Evolutionary conservation across 306 rosid species (phyloP), one percentile per base, ranked within the genome.

Genomic region (Urtica urens): DNA sequence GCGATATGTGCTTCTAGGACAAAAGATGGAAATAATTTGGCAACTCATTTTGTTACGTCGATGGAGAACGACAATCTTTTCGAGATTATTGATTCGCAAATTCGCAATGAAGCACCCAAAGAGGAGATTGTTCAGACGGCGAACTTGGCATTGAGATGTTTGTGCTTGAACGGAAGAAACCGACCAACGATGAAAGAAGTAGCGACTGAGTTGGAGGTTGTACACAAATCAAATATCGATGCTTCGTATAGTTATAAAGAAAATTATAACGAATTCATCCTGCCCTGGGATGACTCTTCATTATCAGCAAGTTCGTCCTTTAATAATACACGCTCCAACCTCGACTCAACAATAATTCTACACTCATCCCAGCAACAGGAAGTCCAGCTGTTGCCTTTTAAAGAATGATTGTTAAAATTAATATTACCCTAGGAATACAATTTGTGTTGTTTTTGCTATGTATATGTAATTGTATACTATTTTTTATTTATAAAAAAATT

Each of bases 161-260:
- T 79, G 54, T 46, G 55, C 23, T 15, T 66, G 56, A 64, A 56
- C 6, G 78, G 87, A 12, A 69, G 23, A 53, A 66, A 46, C 2
- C 64, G 80, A 10, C 82, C 82, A 9, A 66, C 63, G 2, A 72
- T 69, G 87, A 69, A 51, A 55, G 78, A 74, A 51, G 74, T 72
- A 0, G 58, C 67, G 1, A 51, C 43, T 2, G 77, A 78, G 14
- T 48, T 78, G 16, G 76, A 67, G 39, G 20, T 37, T 16, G 41
- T 71, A 8, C 49, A 29, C 3, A 37, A 20, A 10, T 1, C 48
- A 1, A 28, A 6, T 5, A 59, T 28, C 12, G 34, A 12, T 3
- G 28, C 5, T 10, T 5, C 31, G 10, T 10, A 4, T 23, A 9
- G n/a, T 35, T 2, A 5, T 0, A 0, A 13, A 7, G 34, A 23